Conservation (phyloP, 306 rosid genomes). For the Vigna nakashimae region DNA sequence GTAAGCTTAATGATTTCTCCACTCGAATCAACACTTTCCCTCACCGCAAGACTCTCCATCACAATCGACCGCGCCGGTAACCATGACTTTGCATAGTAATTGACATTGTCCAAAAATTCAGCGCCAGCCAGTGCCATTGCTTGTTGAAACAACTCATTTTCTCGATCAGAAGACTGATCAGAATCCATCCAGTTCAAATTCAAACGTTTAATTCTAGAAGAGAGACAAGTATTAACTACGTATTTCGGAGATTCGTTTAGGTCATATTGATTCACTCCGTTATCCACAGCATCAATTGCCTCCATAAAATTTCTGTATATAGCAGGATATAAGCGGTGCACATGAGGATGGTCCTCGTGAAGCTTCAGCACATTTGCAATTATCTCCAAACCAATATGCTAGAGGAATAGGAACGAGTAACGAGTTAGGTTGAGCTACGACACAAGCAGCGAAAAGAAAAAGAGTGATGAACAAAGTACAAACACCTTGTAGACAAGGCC, state of each 20-base stretch:
- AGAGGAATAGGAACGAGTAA: neutral
- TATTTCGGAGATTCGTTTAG: constrained; percentile 54
- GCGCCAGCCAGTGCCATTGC: constrained; percentile 65
- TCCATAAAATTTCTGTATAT: constrained; percentile 57
- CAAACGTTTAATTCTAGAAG: constrained; percentile 56
- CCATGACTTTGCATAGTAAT: constrained; percentile 60
- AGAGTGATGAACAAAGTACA: constrained; percentile 6
- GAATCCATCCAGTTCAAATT: constrained; percentile 58
- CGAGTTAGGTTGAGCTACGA: neutral
- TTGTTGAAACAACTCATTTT: constrained; percentile 58
- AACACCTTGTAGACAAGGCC: constrained; percentile 72
- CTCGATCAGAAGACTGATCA: constrained; percentile 57
- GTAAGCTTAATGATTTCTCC: constrained; percentile 60
- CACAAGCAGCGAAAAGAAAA: neutral
- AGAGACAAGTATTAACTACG: constrained; percentile 50
- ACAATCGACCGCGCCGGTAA: constrained; percentile 60
- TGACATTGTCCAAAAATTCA: constrained; percentile 64
- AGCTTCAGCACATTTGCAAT: constrained; percentile 58
- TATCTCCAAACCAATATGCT: constrained; percentile 66
- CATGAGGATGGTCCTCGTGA: constrained; percentile 54
- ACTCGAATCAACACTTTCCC: constrained; percentile 56
- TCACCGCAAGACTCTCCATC: constrained; percentile 59
- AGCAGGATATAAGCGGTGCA: constrained; percentile 45
- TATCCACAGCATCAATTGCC: constrained; percentile 67
- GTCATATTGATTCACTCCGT: constrained; percentile 65